Percentiles rank a stretch among this genome's conserved stretches.
These are phyloP conservation scores for Gastrolobium bilobum DNA, from an alignment of 306 rosid genomes.

Conservation along the genomic window DNA sequence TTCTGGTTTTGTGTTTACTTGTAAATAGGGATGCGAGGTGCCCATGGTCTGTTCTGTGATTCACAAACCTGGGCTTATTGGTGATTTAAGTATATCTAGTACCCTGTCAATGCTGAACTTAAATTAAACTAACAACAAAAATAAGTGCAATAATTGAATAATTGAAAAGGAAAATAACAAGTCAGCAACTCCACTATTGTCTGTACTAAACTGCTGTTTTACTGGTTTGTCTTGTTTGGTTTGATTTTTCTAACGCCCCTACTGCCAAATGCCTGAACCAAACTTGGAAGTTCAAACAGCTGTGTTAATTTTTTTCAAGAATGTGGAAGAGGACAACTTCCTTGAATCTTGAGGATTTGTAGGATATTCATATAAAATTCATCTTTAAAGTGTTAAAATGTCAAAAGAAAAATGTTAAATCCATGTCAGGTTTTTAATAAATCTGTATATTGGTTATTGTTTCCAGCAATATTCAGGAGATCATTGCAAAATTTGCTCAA, in stretches of 20 bases:
- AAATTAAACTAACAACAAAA: too few relatives aligned
- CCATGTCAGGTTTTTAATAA: not conserved
- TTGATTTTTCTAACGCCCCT: not conserved
- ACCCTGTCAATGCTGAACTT: too few relatives aligned
- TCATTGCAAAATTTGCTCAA: slow-evolving; percentile 73
- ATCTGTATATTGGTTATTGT: slow-evolving; percentile 16
- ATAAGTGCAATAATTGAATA: not conserved
- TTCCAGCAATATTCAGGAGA: slow-evolving; percentile 69
- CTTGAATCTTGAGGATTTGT: not conserved
- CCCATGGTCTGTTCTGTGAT: not conserved
- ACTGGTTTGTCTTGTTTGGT: not conserved
- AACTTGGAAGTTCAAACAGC: not conserved
- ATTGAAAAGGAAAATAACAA: not conserved
- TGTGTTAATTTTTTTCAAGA: not conserved
- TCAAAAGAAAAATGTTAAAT: not conserved
- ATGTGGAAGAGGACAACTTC: not conserved
- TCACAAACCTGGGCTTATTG: not conserved
- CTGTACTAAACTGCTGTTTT: not conserved
- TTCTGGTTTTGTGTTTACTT: not conserved
- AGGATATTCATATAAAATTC: not conserved
- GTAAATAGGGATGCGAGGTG: not conserved
- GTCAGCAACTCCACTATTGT: not conserved
- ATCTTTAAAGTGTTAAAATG: not conserved
- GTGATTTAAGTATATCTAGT: not conserved
- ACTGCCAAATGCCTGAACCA: not conserved